Conservation (phyloP, 1,284 basidiomycete species). For the Boletus albobrunnescens region DNA sequence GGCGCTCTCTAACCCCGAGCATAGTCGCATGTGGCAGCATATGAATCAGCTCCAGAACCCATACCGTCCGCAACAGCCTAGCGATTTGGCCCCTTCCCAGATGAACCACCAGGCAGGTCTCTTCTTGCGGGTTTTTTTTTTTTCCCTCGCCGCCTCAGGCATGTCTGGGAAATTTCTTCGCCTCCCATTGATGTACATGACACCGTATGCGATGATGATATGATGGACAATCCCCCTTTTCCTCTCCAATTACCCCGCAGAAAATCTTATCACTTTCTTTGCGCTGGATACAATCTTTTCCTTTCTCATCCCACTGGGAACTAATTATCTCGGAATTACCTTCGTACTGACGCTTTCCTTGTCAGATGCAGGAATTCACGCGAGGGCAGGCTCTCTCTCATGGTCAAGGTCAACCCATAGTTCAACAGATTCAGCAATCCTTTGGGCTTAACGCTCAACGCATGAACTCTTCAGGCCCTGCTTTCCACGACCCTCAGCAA, state of each 20-base stretch:
- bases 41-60: constrained; percentile 47
- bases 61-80: constrained; percentile 41
- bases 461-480: constrained; percentile 27
- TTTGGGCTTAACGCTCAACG: constrained; percentile 37
- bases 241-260: constrained; percentile 2
- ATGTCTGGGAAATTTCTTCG: constrained; percentile 17
- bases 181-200: constrained; percentile 13
- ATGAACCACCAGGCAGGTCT: constrained; percentile 47
- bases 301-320: constrained; percentile 4
- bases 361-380: constrained; percentile 49
- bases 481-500: constrained; percentile 43
- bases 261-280: constrained; percentile 15
- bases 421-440: constrained; percentile 39
- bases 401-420: constrained; percentile 33
- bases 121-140: constrained; percentile 14
- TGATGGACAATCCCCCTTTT: constrained; percentile 21
- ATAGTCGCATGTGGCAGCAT: constrained; percentile 53
- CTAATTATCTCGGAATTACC: constrained; percentile 14
- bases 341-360: constrained; percentile 21
- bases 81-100: constrained; percentile 40
- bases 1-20: constrained; percentile 44
- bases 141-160: constrained; percentile 5
- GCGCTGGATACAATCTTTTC: constrained; percentile 1
- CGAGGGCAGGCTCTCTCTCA: constrained; percentile 41
- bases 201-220: constrained; percentile 17